These are phyloP conservation scores for Chrysopogon serrulatus DNA, from an alignment of 176 grass and related monocot genomes.

Conservation along the genomic window DNA sequence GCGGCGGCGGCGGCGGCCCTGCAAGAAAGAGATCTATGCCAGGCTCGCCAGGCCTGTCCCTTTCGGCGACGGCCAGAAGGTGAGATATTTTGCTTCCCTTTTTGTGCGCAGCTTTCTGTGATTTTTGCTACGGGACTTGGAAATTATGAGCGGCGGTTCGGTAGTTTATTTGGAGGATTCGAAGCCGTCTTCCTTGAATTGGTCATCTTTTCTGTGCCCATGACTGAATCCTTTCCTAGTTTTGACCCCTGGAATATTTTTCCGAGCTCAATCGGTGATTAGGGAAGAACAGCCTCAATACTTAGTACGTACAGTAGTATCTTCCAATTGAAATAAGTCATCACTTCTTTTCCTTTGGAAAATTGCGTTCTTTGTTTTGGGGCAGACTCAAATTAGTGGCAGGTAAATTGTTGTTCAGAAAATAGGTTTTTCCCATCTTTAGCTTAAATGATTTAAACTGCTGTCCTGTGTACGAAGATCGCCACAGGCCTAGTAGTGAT, in stretches of 20 bases:
- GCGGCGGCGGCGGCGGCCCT: background rate
- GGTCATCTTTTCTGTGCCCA: background rate
- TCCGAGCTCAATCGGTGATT: background rate
- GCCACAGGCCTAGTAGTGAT: background rate
- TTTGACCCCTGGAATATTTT: background rate
- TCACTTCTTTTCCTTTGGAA: background rate
- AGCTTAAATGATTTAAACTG: background rate
- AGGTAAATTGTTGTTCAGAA: background rate
- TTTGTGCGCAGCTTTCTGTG: background rate
- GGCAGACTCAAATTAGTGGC: background rate
- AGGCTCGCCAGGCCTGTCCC: slow-evolving; percentile 56
- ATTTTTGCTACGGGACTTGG: background rate
- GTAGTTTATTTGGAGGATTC: background rate
- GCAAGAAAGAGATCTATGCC: slow-evolving; percentile 85
- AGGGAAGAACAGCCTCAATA: background rate
- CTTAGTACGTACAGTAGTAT: background rate
- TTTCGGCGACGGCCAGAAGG: slow-evolving; percentile 66
- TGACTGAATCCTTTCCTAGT: background rate
- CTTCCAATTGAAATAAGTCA: background rate
- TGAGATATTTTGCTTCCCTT: background rate
- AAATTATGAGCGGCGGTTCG: background rate
- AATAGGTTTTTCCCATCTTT: background rate
- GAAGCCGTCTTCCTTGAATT: background rate
- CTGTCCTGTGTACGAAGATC: background rate
- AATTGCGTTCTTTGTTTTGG: background rate